Conservation (phyloP, 345 rosid species). For the Pugionium dolabratum region DNA sequence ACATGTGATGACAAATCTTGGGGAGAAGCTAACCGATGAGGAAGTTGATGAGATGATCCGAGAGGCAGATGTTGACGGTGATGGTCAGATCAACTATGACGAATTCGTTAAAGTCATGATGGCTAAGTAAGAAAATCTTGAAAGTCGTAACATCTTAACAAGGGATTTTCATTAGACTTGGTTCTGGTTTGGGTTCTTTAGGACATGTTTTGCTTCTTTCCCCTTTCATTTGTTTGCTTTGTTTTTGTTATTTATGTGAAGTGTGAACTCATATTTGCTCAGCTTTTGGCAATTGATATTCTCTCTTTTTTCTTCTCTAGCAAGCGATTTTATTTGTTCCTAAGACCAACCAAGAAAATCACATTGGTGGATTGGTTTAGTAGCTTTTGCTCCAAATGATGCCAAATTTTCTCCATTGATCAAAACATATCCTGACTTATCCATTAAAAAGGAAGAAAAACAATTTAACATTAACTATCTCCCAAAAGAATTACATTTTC, state of each 20-base stretch:
- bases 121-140: slow-evolving; percentile 52
- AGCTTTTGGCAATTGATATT: slow-evolving; percentile 15
- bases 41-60: slow-evolving; percentile 63
- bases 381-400: too few species aligned
- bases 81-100: slow-evolving; percentile 62
- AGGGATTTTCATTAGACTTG: too few species aligned
- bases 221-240: slow-evolving; percentile 15
- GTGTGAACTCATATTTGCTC: slow-evolving; percentile 30
- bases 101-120: slow-evolving; percentile 65
- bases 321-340: too few species aligned
- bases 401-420: background rate
- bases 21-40: slow-evolving; percentile 57
- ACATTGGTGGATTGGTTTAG: too few species aligned
- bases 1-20: slow-evolving; percentile 61
- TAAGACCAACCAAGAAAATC: too few species aligned
- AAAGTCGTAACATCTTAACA: too few species aligned
- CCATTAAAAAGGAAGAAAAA: slow-evolving; percentile 2
- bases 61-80: slow-evolving; percentile 62
- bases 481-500: background rate
- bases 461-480: background rate
- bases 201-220: slow-evolving; percentile 28
- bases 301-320: background rate
- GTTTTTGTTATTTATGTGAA: slow-evolving; percentile 23
- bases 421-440: background rate
- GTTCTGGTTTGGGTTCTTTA: too few species aligned